Percentiles rank a stretch among this genome's conserved stretches.
Conservation (phyloP, 768 basidiomycete genomes). For the Collybia sordida region DNA sequence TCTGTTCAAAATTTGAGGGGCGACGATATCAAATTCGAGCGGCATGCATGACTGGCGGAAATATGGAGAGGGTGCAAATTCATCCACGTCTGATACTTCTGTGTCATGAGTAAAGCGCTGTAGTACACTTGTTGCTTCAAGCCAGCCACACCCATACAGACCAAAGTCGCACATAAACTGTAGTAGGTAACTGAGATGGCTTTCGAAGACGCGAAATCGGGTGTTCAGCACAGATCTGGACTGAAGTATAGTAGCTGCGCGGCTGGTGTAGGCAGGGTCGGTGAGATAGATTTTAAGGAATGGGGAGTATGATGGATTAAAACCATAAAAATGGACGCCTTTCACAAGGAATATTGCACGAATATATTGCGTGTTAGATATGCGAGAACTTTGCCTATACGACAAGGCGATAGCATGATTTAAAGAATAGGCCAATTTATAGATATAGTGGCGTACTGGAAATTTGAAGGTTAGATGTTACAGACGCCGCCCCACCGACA, state of each 20-base stretch:
- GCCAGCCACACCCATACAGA: constrained; percentile 90
- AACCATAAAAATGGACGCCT: constrained; percentile 96
- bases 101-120: constrained; percentile 43
- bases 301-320: constrained; percentile 78
- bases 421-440: constrained; percentile 68
- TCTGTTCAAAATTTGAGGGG: constrained; percentile 88
- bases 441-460: constrained; percentile 72
- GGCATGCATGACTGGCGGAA: constrained; percentile 63
- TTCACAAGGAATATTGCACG: constrained; percentile 85
- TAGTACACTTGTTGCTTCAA: constrained; percentile 71
- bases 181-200: constrained; percentile 82
- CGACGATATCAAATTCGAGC: constrained; percentile 82
- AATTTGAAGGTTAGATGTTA: constrained; percentile 1
- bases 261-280: constrained; percentile 69
- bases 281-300: constrained; percentile 84
- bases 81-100: constrained; percentile 12
- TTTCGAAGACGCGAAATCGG: constrained; percentile 81
- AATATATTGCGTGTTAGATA: constrained; percentile 57
- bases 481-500: not conserved
- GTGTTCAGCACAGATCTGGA: constrained; percentile 83
- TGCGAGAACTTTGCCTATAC: constrained; percentile 67
- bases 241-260: constrained; percentile 73
- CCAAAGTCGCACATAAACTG: constrained; percentile 97
- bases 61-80: constrained; percentile 54
- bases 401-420: constrained; percentile 87